Percentiles rank a stretch among this genome's conserved stretches.
These are phyloP conservation scores for Cotoneaster glaucophyllus DNA, from an alignment of 306 rosid genomes.

Conservation along the genomic window DNA sequence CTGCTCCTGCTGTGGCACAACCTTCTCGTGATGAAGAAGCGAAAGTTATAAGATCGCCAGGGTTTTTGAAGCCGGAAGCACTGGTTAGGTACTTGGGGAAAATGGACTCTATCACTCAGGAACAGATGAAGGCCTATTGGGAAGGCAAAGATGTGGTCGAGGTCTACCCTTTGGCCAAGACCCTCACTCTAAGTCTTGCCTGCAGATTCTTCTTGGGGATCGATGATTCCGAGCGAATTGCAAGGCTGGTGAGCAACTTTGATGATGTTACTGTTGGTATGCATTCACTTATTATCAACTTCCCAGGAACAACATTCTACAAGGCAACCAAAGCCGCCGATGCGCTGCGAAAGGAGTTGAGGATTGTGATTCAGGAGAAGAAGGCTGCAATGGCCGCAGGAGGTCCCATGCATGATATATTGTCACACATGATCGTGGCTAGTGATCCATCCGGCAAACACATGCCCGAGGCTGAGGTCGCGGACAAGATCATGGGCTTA, in stretches of 20 bases:
- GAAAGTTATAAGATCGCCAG: constrained; percentile 11
- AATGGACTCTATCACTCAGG: constrained; percentile 31
- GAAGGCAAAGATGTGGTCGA: constrained; percentile 32
- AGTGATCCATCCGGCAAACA: constrained; percentile 41
- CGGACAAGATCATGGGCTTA: constrained; percentile 20
- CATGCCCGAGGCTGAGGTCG: constrained; percentile 49
- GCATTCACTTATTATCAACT: constrained; percentile 27
- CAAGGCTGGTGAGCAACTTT: constrained; percentile 21
- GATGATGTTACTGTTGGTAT: constrained; percentile 29
- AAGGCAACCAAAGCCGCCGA: constrained; percentile 27
- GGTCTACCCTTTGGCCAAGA: constrained; percentile 35
- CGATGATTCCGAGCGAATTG: constrained; percentile 17
- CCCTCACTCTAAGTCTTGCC: constrained; percentile 24
- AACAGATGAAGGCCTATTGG: constrained; percentile 35
- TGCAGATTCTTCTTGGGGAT: constrained; percentile 35
- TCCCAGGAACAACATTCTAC: constrained; percentile 33
- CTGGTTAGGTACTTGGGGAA: constrained; percentile 36
- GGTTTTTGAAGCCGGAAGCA: constrained; percentile 48
- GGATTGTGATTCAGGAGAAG: constrained; percentile 40
- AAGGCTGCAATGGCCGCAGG: constrained; percentile 40
- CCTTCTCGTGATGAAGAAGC: not conserved
- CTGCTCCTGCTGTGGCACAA: not conserved
- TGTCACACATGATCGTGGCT: constrained; percentile 50
- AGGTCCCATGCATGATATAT: constrained; percentile 33
- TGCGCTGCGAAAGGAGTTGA: constrained; percentile 35